These are phyloP conservation scores for Elaphomyces granulatus DNA, from an alignment of 495 filamentous ascomycete genomes.

Conservation along the genomic window DNA sequence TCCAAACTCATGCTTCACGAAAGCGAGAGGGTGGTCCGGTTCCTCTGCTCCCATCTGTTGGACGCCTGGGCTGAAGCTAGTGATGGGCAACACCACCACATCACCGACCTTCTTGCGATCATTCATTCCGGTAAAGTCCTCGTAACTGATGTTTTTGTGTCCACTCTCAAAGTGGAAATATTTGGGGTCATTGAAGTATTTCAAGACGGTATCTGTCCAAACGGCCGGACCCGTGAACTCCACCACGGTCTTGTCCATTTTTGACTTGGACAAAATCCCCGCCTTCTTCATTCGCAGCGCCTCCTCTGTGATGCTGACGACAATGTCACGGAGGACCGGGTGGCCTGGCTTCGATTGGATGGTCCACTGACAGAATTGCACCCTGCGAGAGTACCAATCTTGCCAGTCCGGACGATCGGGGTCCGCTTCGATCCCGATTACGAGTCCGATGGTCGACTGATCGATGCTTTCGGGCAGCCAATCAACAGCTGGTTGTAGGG, in stretches of 20 bases:
- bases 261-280: constrained; percentile 47
- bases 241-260: constrained; percentile 66
- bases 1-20: constrained; percentile 94
- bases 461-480: constrained; percentile 78
- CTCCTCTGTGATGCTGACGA: constrained; percentile 70
- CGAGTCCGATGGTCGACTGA: constrained; percentile 59
- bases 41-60: constrained; percentile 88
- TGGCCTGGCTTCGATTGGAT: constrained; percentile 93
- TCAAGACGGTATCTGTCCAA: constrained; percentile 89
- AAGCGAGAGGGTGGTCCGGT: constrained; percentile 87
- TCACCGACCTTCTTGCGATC: constrained; percentile 76
- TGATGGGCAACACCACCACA: constrained; percentile 88
- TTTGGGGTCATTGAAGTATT: constrained; percentile 80
- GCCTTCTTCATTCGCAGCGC: constrained; percentile 60
- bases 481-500: constrained; percentile 64
- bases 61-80: constrained; percentile 91
- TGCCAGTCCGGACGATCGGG: constrained; percentile 86
- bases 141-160: constrained; percentile 62
- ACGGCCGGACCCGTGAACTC: constrained; percentile 92
- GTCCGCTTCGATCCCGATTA: constrained; percentile 93
- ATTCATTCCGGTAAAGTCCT: constrained; percentile 80
- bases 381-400: constrained; percentile 87
- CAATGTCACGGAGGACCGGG: constrained; percentile 76
- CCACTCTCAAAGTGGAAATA: constrained; percentile 68
- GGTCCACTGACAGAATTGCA: constrained; percentile 99